Evolutionary conservation across 2,329 filamentous ascomycete genomes (phyloP), one percentile per base, ranked within the genome.

Genomic region (Podosphaera aphanis): DNA sequence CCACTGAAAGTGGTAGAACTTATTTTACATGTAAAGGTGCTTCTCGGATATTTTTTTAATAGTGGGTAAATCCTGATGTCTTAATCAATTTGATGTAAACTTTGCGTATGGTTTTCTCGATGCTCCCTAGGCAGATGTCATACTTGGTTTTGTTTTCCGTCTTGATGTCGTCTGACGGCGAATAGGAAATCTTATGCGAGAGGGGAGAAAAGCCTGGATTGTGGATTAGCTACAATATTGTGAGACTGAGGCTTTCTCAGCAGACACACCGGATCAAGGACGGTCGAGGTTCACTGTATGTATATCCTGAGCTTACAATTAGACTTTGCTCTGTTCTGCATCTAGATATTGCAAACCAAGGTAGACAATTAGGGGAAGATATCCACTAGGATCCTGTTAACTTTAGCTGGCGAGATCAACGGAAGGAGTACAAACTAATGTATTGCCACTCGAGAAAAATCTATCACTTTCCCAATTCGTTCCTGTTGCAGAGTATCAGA

Each of bases 391-490:
- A 45, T 39, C 25, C 46, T 43, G 59, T 71, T 53, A 70, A 63
- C 51, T 47, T 44, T 5, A 42, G 44, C 21, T 18, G 10, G 21
- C 5, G 25, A 13, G 23, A 46, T n/a, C 20, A 7, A 15, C 37
- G 44, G 7, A 27, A 44, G n/a, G 38, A 27, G 8, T 43, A 33
- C 80, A 54, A 74, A 92, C 84, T 95, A 98, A 69, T 98, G 90
- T 60, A 98, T 81, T 49, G 83, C 85, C 58, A 94, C 79, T 59
- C 86, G 77, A 51, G 85, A 90, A 62, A 94, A 69, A 65, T 95
- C 90, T 63, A 98, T 90, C 67, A 95, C 73, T 71, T 86, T 88
- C 60, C 83, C 79, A 66, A 98, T 93, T 71, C 90, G 85, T 79
- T 98, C 90, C 88, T 94, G 57, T 54, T 45, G 21, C 44, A 13